Evolutionary conservation across 1,284 basidiomycete species (phyloP).

Genomic region (Cutaneotrichosporon sp.): DNA sequence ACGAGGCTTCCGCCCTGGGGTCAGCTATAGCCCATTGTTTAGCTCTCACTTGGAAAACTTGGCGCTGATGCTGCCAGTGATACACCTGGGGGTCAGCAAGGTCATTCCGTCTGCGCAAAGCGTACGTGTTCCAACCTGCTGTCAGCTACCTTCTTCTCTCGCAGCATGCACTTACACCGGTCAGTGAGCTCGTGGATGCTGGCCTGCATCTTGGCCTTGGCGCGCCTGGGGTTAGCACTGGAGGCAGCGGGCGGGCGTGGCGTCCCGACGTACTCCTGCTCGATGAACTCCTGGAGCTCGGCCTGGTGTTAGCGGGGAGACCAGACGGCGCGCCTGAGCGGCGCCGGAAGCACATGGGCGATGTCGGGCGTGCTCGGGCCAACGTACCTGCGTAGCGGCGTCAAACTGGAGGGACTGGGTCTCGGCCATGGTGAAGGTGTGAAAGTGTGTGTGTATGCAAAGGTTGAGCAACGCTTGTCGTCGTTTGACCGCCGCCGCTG

Average conservation of each 20-base stretch:
- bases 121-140: slow-evolving; percentile 74
- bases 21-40: not conserved
- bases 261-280: slow-evolving; percentile 56
- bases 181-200: slow-evolving; percentile 50
- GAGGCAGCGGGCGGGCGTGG: too few relatives aligned
- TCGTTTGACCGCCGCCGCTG: not conserved
- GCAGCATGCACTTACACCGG: slow-evolving; percentile 33
- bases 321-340: too few relatives aligned
- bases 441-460: not conserved
- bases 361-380: too few relatives aligned
- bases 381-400: slow-evolving; percentile 66
- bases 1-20: slow-evolving; percentile 62
- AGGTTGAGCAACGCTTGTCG: not conserved
- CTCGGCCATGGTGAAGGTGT: slow-evolving; percentile 5
- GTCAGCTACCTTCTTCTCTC: not conserved
- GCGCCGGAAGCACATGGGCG: too few relatives aligned
- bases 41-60: slow-evolving; percentile 63
- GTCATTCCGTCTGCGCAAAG: slow-evolving; percentile 9
- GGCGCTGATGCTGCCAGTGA: slow-evolving; percentile 75
- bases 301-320: slow-evolving; percentile 54
- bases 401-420: slow-evolving; percentile 55
- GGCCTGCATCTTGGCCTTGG: slow-evolving; percentile 70
- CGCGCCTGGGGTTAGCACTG: slow-evolving; percentile 53
- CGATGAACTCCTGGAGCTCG: slow-evolving; percentile 77
- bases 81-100: slow-evolving; percentile 57